Percentiles rank a stretch among this genome's conserved stretches.
phyloP scores from a whole-genome alignment of 140 eudicot species.

The Anethum foeniculum region DNA sequence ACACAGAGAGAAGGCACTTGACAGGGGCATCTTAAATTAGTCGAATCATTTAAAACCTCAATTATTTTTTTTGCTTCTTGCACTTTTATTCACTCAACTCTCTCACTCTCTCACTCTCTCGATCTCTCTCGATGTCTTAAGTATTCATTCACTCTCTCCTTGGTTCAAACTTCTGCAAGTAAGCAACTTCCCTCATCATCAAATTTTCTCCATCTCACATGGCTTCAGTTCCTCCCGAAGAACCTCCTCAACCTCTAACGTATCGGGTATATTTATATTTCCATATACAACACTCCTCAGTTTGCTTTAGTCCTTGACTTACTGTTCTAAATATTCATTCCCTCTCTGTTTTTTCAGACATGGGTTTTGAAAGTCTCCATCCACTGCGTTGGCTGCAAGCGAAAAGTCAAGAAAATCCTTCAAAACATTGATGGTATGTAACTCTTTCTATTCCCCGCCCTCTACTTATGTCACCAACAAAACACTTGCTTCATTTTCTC shows the following conservation, averaged over 20 bases:
- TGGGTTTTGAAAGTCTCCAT: conserved; percentile 81
- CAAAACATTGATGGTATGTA: conserved; percentile 68
- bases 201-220: conserved; percentile 17
- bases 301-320: neutral
- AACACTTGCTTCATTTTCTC: neutral
- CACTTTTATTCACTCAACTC: conserved; percentile 4
- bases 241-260: conserved; percentile 36
- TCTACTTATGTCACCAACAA: conserved; percentile 13
- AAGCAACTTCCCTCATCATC: conserved; percentile 1
- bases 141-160: conserved; percentile 9
- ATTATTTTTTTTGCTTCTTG: neutral
- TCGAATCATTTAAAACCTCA: neutral
- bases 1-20: neutral
- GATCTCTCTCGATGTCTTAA: conserved; percentile 6
- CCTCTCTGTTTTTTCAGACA: conserved; percentile 25
- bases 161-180: conserved; percentile 12
- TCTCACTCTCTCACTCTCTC: conserved; percentile 19
- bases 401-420: conserved; percentile 81
- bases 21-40: conserved; percentile 7
- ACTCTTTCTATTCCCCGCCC: neutral
- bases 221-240: conserved; percentile 30
- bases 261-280: conserved; percentile 35
- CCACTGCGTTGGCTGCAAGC: conserved; percentile 85
- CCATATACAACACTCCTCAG: neutral
- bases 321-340: neutral